Conservation (phyloP, 177 flowering plant genomes). For the Tripterygium wilfordii region DNA sequence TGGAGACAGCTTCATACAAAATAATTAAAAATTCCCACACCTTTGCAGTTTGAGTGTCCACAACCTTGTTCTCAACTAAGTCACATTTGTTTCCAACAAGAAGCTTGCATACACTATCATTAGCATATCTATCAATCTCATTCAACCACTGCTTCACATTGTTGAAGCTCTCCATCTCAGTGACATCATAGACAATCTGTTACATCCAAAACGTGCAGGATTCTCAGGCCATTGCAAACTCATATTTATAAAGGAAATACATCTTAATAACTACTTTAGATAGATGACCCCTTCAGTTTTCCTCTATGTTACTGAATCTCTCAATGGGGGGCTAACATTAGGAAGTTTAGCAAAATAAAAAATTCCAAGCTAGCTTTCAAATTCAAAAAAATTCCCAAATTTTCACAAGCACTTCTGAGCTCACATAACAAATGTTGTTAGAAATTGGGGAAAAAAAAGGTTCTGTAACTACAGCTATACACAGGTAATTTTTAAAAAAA, state of each 20-base stretch:
- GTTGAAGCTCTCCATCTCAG: conserved; percentile 89
- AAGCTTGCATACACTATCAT: conserved; percentile 82
- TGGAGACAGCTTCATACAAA: background rate
- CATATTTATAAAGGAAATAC: background rate
- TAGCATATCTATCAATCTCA: conserved; percentile 89
- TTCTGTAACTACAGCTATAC: no score
- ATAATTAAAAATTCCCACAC: conserved; percentile 18
- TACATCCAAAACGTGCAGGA: conserved; percentile 6
- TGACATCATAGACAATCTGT: conserved; percentile 90
- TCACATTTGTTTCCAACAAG: conserved; percentile 84
- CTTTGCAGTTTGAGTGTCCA: conserved; percentile 66
- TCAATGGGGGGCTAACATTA: no score
- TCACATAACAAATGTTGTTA: no score
- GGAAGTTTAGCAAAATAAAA: no score
- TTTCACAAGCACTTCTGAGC: no score
- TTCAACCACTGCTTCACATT: conserved; percentile 86
- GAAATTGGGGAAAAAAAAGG: no score
- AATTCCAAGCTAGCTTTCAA: no score
- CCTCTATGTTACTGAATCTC: no score
- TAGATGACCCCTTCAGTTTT: no score
- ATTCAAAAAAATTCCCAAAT: no score
- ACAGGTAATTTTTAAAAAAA: no score
- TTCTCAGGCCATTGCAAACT: background rate
- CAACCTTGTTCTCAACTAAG: conserved; percentile 72
- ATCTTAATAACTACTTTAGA: no score